These are phyloP conservation scores for Yarrowia sp. DNA, from an alignment of 805 yeast genomes.

Conservation along the genomic window DNA sequence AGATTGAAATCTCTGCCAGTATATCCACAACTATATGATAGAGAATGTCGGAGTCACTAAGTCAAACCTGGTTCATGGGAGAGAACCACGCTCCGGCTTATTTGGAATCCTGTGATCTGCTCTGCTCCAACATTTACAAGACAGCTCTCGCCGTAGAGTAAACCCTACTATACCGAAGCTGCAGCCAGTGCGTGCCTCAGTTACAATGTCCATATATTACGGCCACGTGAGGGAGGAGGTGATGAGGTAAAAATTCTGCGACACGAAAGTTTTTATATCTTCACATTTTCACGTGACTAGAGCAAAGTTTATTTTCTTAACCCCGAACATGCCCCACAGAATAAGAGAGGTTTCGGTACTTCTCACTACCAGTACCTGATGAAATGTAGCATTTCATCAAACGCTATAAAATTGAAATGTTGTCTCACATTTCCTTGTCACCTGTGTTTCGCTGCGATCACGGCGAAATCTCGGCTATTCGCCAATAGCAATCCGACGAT, in stretches of 20 bases:
- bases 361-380: no score
- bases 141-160: conserved; percentile 38
- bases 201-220: conserved; percentile 31
- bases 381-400: no score
- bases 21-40: no score
- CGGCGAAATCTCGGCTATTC: neutral
- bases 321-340: neutral
- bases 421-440: no score
- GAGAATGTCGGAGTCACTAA: conserved; percentile 45
- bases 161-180: conserved; percentile 41
- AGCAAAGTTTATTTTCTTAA: neutral
- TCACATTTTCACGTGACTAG: neutral
- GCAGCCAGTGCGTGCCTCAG: conserved; percentile 37
- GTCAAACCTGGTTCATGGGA: conserved; percentile 45
- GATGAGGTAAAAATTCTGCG: conserved; percentile 16
- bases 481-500: neutral
- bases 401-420: no score
- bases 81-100: conserved; percentile 47
- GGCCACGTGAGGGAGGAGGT: conserved; percentile 40
- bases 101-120: conserved; percentile 44
- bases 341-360: no score
- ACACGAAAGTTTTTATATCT: neutral
- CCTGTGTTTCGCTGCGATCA: neutral
- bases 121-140: conserved; percentile 40
- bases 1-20: no score